Conservation (phyloP, 192 early-diverging fungal species). For the Umbelopsis ramanniana region DNA sequence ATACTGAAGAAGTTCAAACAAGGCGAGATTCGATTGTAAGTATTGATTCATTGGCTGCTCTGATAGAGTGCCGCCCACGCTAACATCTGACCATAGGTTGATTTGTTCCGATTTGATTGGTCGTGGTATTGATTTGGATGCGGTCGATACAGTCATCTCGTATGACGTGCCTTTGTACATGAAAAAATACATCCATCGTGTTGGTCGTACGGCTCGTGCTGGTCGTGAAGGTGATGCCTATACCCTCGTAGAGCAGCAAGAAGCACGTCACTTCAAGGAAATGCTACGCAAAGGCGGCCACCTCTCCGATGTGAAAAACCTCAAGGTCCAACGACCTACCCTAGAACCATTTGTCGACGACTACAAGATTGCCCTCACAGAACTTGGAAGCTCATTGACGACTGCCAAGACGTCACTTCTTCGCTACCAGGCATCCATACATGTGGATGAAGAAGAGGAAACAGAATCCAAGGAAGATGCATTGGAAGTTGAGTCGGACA, state of each 20-base stretch:
- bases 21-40: conserved; percentile 65
- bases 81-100: conserved; percentile 41
- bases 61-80: neutral
- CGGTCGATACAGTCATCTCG: conserved; percentile 79
- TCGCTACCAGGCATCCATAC: conserved; percentile 5
- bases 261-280: conserved; percentile 72
- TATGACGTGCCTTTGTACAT: conserved; percentile 86
- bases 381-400: conserved; percentile 33
- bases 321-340: conserved; percentile 53
- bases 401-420: neutral
- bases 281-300: conserved; percentile 72
- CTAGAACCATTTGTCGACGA: conserved; percentile 39
- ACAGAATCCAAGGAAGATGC: neutral
- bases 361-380: conserved; percentile 44
- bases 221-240: conserved; percentile 82
- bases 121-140: conserved; percentile 88
- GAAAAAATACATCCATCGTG: conserved; percentile 90
- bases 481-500: neutral
- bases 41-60: neutral
- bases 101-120: conserved; percentile 88
- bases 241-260: conserved; percentile 71
- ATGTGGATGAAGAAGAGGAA: neutral
- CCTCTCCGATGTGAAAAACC: conserved; percentile 53
- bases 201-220: conserved; percentile 90
- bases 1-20: conserved; percentile 69